These are phyloP conservation scores for Xylaria sp. DNA, from an alignment of 2,329 filamentous ascomycete genomes.

Conservation along the genomic window DNA sequence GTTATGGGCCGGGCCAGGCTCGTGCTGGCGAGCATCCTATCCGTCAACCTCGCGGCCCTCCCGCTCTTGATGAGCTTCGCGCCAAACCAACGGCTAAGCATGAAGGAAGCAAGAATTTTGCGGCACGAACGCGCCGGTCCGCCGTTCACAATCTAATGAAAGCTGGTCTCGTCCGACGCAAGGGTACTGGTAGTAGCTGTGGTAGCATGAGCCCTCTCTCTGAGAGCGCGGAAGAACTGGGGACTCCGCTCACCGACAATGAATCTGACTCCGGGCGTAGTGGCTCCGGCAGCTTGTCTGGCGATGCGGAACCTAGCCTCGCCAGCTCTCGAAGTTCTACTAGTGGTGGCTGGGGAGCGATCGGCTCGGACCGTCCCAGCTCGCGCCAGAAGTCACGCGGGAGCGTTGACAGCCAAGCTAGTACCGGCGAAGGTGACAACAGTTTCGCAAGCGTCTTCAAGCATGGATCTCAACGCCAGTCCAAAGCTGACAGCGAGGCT, in stretches of 20 bases:
- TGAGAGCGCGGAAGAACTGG: conserved; percentile 72
- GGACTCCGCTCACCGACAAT: conserved; percentile 74
- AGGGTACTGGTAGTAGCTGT: conserved; percentile 70
- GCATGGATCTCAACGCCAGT: conserved; percentile 57
- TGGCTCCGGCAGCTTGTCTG: conserved; percentile 79
- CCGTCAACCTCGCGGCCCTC: conserved; percentile 91
- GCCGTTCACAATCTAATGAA: conserved; percentile 91
- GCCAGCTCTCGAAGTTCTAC: conserved; percentile 78
- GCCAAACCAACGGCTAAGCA: conserved; percentile 89
- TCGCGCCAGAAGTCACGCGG: conserved; percentile 69
- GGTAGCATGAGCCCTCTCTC: conserved; percentile 90
- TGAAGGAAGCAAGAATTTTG: conserved; percentile 98
- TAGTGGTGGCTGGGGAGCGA: conserved; percentile 76
- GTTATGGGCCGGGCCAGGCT: conserved; percentile 89
- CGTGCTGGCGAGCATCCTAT: conserved; percentile 93
- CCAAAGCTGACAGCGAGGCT: conserved; percentile 61
- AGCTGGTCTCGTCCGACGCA: conserved; percentile 85
- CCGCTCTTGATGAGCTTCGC: conserved; percentile 87
- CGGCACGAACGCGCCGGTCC: conserved; percentile 86
- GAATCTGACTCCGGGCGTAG: conserved; percentile 74
- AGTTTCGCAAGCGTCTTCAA: conserved; percentile 73
- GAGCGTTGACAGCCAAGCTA: conserved; percentile 70
- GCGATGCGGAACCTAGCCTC: conserved; percentile 70
- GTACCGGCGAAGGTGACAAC: conserved; percentile 60
- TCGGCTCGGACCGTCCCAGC: conserved; percentile 83